A percentile compares a stretch with the other conserved stretches of the same genome.
Conservation (phyloP, 208 protist species). For the Leishmania mexicana region DNA sequence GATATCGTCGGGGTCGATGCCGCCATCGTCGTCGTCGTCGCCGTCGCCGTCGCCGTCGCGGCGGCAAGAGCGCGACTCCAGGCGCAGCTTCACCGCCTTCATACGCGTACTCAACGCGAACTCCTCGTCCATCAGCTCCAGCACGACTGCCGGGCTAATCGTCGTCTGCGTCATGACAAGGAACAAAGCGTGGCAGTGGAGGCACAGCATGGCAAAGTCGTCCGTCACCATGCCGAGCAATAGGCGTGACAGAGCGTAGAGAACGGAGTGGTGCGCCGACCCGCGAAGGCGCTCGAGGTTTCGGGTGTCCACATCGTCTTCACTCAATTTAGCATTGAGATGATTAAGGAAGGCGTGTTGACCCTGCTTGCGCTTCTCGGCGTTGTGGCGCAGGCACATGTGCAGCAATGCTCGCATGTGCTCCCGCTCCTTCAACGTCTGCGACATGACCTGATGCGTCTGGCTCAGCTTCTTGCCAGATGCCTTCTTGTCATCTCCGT, state of each 20-base stretch:
- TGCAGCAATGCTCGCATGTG: conserved; percentile 83
- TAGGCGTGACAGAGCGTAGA: conserved; percentile 79
- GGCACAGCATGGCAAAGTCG: conserved; percentile 73
- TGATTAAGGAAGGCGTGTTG: conserved; percentile 88
- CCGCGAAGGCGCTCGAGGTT: conserved; percentile 67
- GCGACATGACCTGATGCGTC: conserved; percentile 60
- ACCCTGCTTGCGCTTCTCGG: conserved; percentile 66
- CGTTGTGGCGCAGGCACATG: conserved; percentile 89
- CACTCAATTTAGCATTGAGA: conserved; percentile 61
- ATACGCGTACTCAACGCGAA: conserved; percentile 68
- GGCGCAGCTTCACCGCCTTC: conserved; percentile 60
- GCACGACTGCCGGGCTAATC: conserved; percentile 56
- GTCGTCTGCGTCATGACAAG: conserved; percentile 59
- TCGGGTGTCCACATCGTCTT: conserved; percentile 67
- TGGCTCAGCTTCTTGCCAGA: conserved; percentile 41
- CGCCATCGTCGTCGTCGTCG: conserved; percentile 50
- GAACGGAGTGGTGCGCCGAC: conserved; percentile 80
- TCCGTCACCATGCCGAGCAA: conserved; percentile 88
- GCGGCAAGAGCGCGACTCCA: conserved; percentile 30
- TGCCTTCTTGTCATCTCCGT: conserved; percentile 15
- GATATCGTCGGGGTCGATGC: conserved; percentile 85
- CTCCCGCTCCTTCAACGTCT: conserved; percentile 74
- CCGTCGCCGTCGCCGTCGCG: conserved; percentile 15
- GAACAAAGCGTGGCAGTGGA: conserved; percentile 79
- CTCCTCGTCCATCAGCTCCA: conserved; percentile 79